Conservation (phyloP, 768 basidiomycete genomes). For the Cyclocybe aegerita region DNA sequence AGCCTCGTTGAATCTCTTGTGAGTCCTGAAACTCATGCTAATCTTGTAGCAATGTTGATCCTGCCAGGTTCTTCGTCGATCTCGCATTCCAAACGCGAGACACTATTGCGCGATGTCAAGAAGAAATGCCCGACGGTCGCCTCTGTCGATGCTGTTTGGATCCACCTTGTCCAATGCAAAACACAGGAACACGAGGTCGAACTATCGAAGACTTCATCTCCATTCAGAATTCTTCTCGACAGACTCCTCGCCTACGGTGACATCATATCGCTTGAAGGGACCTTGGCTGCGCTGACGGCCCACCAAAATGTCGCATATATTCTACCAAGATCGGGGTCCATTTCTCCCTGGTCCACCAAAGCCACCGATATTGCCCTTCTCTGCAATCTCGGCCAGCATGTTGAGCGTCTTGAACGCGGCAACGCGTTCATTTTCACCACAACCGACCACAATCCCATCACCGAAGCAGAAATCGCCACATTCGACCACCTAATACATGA, state of each 20-base stretch:
- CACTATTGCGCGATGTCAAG: conserved; percentile 63
- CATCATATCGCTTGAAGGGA: conserved; percentile 50
- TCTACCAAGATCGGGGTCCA: conserved; percentile 82
- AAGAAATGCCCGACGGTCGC: conserved; percentile 47
- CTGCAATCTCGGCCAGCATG: conserved; percentile 71
- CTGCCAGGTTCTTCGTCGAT: conserved; percentile 76
- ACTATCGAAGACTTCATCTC: conserved; percentile 43
- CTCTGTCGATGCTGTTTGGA: conserved; percentile 79
- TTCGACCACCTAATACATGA: conserved; percentile 83
- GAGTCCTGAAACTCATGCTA: neutral
- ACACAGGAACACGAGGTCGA: conserved; percentile 43
- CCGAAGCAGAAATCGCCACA: conserved; percentile 43
- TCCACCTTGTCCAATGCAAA: conserved; percentile 79
- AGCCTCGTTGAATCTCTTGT: too few relatives aligned
- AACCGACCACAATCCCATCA: conserved; percentile 36
- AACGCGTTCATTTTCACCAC: conserved; percentile 63
- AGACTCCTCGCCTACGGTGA: conserved; percentile 86
- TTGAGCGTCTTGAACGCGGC: conserved; percentile 89
- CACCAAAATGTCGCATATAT: conserved; percentile 61
- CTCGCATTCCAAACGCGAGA: conserved; percentile 67
- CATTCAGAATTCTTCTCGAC: conserved; percentile 54
- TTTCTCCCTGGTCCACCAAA: conserved; percentile 99
- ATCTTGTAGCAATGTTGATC: conserved; percentile 60
- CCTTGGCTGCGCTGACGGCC: conserved; percentile 33
- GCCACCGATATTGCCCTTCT: conserved; percentile 92